phyloP scores from a whole-genome alignment of 2,329 filamentous ascomycete species.

The Nemania serpens region DNA sequence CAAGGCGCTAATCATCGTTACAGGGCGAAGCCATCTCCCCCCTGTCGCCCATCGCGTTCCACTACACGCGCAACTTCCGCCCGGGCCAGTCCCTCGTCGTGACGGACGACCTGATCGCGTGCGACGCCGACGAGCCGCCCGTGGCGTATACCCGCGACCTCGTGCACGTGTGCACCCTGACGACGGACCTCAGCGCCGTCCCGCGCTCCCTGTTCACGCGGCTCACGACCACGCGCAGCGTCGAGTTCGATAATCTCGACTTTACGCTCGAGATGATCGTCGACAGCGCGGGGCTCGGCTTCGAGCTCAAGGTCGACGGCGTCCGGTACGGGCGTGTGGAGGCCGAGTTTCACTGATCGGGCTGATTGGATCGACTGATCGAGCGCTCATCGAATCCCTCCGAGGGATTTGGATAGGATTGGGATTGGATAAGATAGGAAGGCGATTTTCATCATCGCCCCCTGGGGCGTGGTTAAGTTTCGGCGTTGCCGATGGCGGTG shows the following conservation, averaged over 20 bases:
- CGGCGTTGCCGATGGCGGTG: not conserved
- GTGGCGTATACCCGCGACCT: conserved; percentile 64
- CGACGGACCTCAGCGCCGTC: conserved; percentile 78
- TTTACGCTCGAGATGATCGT: conserved; percentile 85
- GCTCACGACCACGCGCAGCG: conserved; percentile 76
- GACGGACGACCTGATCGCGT: conserved; percentile 79
- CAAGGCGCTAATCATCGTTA: not conserved
- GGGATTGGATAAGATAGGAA: too few relatives aligned
- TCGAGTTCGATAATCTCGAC: conserved; percentile 82
- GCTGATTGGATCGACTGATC: too few relatives aligned
- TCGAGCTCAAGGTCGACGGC: conserved; percentile 79
- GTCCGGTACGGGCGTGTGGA: conserved; percentile 77
- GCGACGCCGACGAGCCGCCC: conserved; percentile 70
- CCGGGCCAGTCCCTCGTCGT: conserved; percentile 77
- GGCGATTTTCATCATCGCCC: too few relatives aligned
- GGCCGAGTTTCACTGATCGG: conserved; percentile 71
- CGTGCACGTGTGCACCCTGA: conserved; percentile 76
- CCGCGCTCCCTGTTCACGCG: conserved; percentile 74
- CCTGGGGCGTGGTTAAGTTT: too few relatives aligned
- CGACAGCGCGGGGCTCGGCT: conserved; percentile 74
- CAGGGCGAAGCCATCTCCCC: conserved; percentile 77
- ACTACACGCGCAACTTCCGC: conserved; percentile 84
- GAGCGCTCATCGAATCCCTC: too few relatives aligned
- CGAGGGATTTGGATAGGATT: too few relatives aligned
- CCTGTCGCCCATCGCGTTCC: conserved; percentile 75